Base-by-base conservation (phyloP, 1,284 basidiomycete species). In the Pulveroboletus sp. region DNA sequence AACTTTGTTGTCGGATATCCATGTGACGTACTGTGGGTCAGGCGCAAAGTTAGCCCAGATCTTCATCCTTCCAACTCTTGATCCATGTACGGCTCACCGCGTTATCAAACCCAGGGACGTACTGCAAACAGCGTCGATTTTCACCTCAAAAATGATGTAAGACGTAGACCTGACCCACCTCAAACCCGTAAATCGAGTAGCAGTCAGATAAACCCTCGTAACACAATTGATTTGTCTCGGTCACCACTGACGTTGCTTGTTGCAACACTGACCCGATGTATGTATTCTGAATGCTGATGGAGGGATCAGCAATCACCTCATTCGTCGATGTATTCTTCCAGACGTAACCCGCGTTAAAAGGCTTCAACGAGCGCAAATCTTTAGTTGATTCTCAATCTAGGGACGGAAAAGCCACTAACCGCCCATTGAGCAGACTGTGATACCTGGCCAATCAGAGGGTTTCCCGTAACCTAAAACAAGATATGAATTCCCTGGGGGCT, bases 381-480 rank as follows among this genome's bases (percentile, higher is more conserved):
- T 57, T 11, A 58, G 49, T 45, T 49, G 41, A 2, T 4, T 5
- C 4, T 17, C 19, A 26, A 6, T 35, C 36, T 29, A 21, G 26
- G 40, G 48, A 44, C 11, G 10, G 36, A 29, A 44, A 46, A 52
- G 29, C 13, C 40, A 76, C 82, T 67, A 60, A 86, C 85, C 61
- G 82, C 86, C 83, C 84, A 84, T 63, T 83, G 81, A 39, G 73
- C 77, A 60, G 84, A 86, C 59, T 88, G 86, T 0, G 86, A 88
- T 24, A 88, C 83, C 59, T 78, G 74, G 6, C 81, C 75, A 8
- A 61, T 59, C 17, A 79, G 59, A 19, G 78, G 78, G 16, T 71
- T 61, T 37, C 73, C 69, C 41, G 77, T 75, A 26, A 83, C 72
- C 78, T 81, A 50, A 41, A 17, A 40, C 16, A 50, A 29, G 8